phyloP scores from a whole-genome alignment of 2,329 filamentous ascomycete species.

The Grosmannia serpens region DNA sequence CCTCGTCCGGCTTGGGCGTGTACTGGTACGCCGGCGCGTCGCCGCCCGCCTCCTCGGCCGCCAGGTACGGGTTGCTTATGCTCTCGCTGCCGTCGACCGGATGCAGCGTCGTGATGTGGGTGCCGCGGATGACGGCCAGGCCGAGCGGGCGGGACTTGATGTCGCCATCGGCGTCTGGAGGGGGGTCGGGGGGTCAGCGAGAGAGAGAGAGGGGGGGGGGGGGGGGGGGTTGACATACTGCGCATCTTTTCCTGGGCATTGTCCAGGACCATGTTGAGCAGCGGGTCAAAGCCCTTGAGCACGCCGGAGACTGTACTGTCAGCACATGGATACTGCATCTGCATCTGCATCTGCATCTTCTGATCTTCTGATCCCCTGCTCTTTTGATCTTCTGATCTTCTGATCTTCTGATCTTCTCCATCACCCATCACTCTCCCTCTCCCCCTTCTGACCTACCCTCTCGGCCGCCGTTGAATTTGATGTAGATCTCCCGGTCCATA shows the following conservation, averaged over 20 bases:
- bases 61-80: conserved; percentile 86
- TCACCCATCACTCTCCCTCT: too few species aligned
- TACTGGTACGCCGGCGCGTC: conserved; percentile 12
- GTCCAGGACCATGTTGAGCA: conserved; percentile 96
- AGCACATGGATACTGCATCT: too few species aligned
- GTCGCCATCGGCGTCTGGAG: conserved; percentile 81
- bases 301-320: conserved; percentile 60
- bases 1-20: conserved; percentile 9
- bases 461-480: conserved; percentile 92
- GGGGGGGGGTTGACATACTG: conserved; percentile 41
- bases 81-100: conserved; percentile 91
- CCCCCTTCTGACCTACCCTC: conserved; percentile 50
- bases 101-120: conserved; percentile 82
- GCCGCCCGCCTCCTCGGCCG: conserved; percentile 45
- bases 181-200: conserved; percentile 1
- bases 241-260: conserved; percentile 83
- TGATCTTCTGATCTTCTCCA: too few species aligned
- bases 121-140: conserved; percentile 82
- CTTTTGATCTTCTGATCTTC: too few species aligned
- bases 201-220: not conserved
- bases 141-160: conserved; percentile 70
- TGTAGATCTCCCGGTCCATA: conserved; percentile 88
- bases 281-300: conserved; percentile 88
- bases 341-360: too few species aligned
- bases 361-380: too few species aligned